Base-by-base conservation (phyloP, 1,284 basidiomycete species). In the Malassezia vespertilionis region DNA sequence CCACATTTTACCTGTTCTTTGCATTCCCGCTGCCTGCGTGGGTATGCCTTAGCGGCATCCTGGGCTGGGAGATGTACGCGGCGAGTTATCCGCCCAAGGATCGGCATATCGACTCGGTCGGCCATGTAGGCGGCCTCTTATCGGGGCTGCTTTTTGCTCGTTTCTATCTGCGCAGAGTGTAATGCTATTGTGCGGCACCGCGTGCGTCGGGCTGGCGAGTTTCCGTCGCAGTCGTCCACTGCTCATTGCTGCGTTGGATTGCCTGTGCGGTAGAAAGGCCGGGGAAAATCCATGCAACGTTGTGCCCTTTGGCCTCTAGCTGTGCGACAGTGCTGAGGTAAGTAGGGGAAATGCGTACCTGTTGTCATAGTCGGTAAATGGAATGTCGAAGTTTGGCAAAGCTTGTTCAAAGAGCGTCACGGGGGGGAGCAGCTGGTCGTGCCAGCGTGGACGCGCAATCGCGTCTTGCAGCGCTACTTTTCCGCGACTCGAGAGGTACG, bases 1-100 rank as follows among this genome's bases (percentile, higher is more conserved):
- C 81, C 46, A 80, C 75, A 0, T 84, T 90, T 68, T 72, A 79
- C n/a, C 69, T 91, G 40, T 90, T 86, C 70, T 84, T 60, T 23
- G 58, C 61, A 1, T 21, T 91, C 9, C 88, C 87, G 12, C 75
- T 84, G 50, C 86, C 86, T 0, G 86, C 86, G 0, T 89, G 86
- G 84, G 74, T 77, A 2, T 77, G 79, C 26, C 81, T 89, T 1
- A 73, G 77, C 0, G 86, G 83, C 9, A 73, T 90, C 42, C 82
- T 89, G 60, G 72, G 78, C 4, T 84, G 78, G 58, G 85, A 88
- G 60, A 71, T 78, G 6, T 82, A 79, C 54, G 70, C 65, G 26
- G 69, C 76, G 1, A 33, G 72, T 2, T 76, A 43, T 73, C 75
- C 56, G 71, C 81, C 15, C 4, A 24, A 56, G 1, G 46, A 33